Evolutionary conservation across 1,139 yeast genomes (phyloP).

Genomic region (Pichiaceae sp.): DNA sequence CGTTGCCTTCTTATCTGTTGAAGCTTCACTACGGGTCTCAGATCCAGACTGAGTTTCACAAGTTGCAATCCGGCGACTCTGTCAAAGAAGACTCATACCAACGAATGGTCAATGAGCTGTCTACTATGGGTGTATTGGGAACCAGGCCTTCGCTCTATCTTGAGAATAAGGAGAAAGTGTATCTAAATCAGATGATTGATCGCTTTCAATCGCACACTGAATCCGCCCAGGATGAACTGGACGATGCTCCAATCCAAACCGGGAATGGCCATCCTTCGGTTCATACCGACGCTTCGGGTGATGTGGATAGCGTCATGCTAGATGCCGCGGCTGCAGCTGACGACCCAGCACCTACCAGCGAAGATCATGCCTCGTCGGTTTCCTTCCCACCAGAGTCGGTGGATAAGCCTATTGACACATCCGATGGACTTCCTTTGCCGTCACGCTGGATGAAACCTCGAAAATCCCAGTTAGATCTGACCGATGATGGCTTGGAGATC

Average conservation of each 20-base stretch:
- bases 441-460: conserved; percentile 26
- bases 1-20: conserved; percentile 16
- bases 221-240: too few relatives aligned
- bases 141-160: conserved; percentile 12
- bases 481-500: conserved; percentile 27
- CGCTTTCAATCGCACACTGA: conserved; percentile 4
- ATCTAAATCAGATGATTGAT: conserved; percentile 11
- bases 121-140: conserved; percentile 18
- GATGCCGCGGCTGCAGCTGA: too few relatives aligned
- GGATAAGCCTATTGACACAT: too few relatives aligned
- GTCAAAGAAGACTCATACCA: conserved; percentile 10
- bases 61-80: conserved; percentile 5
- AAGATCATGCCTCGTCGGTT: too few relatives aligned
- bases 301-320: too few relatives aligned
- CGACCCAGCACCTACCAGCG: too few relatives aligned
- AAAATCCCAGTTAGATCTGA: conserved; percentile 24
- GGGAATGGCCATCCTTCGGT: too few relatives aligned
- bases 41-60: conserved; percentile 8
- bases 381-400: too few relatives aligned
- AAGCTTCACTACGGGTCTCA: conserved; percentile 13
- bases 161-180: conserved; percentile 8
- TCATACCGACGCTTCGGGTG: too few relatives aligned
- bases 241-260: too few relatives aligned
- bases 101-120: conserved; percentile 8
- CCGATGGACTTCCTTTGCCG: too few relatives aligned